Evolutionary conservation across 2,329 filamentous ascomycete species (phyloP).

Genomic region (Blumeriella jaapii): DNA sequence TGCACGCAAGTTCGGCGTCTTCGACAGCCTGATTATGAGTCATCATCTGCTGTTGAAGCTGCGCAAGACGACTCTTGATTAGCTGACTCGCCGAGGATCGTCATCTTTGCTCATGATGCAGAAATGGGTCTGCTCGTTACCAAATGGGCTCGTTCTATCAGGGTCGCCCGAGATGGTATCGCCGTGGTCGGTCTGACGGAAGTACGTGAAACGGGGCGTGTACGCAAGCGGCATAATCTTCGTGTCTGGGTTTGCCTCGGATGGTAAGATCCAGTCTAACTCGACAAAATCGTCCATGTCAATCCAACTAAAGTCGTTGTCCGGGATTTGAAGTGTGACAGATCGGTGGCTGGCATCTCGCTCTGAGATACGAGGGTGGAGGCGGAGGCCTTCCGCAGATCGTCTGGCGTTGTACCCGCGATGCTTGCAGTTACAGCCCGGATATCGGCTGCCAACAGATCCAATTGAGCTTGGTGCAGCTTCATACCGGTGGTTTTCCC

Average conservation of each 20-base stretch:
- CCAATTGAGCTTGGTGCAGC: slow-evolving; percentile 87
- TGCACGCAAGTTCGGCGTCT: slow-evolving; percentile 61
- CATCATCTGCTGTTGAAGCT: slow-evolving; percentile 66
- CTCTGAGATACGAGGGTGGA: slow-evolving; percentile 40
- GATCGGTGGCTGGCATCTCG: slow-evolving; percentile 49
- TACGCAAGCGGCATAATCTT: slow-evolving; percentile 88
- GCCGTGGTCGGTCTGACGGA: slow-evolving; percentile 88
- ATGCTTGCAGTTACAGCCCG: slow-evolving; percentile 88
- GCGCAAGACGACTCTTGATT: slow-evolving; percentile 67
- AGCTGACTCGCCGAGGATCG: slow-evolving; percentile 81
- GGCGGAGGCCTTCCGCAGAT: slow-evolving; percentile 49
- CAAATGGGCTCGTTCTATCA: slow-evolving; percentile 78
- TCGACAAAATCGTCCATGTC: slow-evolving; percentile 99
- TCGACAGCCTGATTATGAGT: slow-evolving; percentile 62
- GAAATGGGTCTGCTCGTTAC: slow-evolving; percentile 83
- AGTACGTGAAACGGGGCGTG: slow-evolving; percentile 93
- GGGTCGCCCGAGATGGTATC: slow-evolving; percentile 70
- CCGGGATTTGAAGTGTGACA: slow-evolving; percentile 92
- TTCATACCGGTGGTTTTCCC: slow-evolving; percentile 85
- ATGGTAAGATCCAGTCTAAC: slow-evolving; percentile 87
- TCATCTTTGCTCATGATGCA: slow-evolving; percentile 91
- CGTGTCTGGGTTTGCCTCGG: slow-evolving; percentile 81
- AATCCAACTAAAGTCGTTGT: slow-evolving; percentile 92
- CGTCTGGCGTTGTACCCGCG: slow-evolving; percentile 65
- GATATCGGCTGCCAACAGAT: slow-evolving; percentile 83